Evolutionary conservation across 2,329 filamentous ascomycete species (phyloP).

Genomic region (Leptoxyphium fumago): DNA sequence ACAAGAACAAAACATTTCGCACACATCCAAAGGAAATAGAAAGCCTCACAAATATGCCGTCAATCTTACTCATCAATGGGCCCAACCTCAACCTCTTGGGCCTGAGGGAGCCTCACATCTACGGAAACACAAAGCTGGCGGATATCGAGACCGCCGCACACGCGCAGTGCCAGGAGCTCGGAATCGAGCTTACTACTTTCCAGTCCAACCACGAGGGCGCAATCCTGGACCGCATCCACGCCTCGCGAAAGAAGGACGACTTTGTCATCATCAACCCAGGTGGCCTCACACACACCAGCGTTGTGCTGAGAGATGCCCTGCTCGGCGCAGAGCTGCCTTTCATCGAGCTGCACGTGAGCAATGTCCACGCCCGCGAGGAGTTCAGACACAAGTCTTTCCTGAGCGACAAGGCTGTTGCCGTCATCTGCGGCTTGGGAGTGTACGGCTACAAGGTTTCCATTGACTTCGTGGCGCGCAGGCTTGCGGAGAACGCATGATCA

Average conservation of each 20-base stretch:
- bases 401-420: conserved; percentile 59
- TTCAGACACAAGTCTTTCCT: conserved; percentile 59
- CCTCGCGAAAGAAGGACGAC: conserved; percentile 43
- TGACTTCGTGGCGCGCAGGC: conserved; percentile 23
- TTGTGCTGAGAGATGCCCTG: conserved; percentile 61
- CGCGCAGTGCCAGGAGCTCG: conserved; percentile 35
- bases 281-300: conserved; percentile 61
- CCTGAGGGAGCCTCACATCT: conserved; percentile 57
- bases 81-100: conserved; percentile 72
- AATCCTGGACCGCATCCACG: conserved; percentile 59
- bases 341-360: conserved; percentile 62
- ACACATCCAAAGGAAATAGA: background rate
- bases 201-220: conserved; percentile 70
- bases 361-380: conserved; percentile 56
- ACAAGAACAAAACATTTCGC: background rate
- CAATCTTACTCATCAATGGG: conserved; percentile 63
- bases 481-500: conserved; percentile 4
- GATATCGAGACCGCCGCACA: conserved; percentile 41
- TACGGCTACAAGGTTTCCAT: conserved; percentile 34
- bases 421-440: conserved; percentile 51
- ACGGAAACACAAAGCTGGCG: conserved; percentile 53
- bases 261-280: conserved; percentile 64
- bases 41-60: conserved; percentile 6
- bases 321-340: conserved; percentile 56
- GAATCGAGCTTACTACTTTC: conserved; percentile 41